Base-by-base conservation (phyloP, 2,329 filamentous ascomycete genomes). In the Didymella arachidicola region DNA sequence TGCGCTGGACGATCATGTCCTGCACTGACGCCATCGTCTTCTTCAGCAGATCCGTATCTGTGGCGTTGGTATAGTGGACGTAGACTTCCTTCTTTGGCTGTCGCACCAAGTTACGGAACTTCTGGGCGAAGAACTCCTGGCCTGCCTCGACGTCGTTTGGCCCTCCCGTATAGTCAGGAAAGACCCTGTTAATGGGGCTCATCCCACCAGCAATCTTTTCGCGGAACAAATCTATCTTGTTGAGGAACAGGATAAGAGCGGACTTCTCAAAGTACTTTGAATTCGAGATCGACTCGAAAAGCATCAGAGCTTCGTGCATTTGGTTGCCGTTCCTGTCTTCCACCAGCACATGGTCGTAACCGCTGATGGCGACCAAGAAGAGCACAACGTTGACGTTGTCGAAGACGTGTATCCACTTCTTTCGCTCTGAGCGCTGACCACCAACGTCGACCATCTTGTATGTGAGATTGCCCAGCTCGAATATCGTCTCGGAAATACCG, bases 381-480 rank as follows among this genome's bases (percentile, higher is more conserved):
- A 98, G 83, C 53, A 98, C 83, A 67, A 92, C 93, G 72, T 95
- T 93, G 62, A 97, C 93, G 65, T 95, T 95, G 77, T 97, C 93
- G 75, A 97, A 97, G 74, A 93, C 95, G 77, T 97, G 93, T 63
- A 97, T 96, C 93, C 93, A 97, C 82, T 97, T 97, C 85, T 96
- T 96, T 62, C 93, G 89, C 79, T 97, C 93, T 27, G 93, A 96
- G 69, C 93, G 85, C 76, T 97, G 93, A 57, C 93, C 93, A 75
- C 93, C 93, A 45, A 96, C 93, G 72, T 97, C 93, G 78, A 96
- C 96, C 93, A 98, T 97, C 71, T 93, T 90, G 80, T 97, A 97
- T 64, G 93, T 96, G 70, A 97, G 85, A 72, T 94, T 89, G 61
- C 93, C 93, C 14, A 96, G 85, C 76, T 96, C 92, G 77, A 98